Conservation (phyloP, 108 stramenopile genomes). For the Fragilaria crotonensis region DNA sequence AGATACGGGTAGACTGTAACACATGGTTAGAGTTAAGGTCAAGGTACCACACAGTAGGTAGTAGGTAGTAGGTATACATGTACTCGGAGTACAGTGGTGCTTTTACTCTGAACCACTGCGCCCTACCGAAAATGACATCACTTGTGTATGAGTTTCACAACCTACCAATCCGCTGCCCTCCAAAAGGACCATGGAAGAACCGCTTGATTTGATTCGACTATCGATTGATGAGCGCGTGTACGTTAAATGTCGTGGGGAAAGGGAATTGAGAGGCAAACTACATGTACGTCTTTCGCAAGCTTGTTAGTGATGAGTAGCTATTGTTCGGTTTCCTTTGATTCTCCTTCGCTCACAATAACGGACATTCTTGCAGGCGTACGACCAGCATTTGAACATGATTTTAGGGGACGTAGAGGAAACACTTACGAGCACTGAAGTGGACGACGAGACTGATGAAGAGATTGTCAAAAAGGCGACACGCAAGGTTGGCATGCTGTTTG, state of each 20-base stretch:
- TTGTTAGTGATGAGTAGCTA: too few species aligned
- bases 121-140: too few species aligned
- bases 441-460: slow-evolving; percentile 97
- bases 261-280: slow-evolving; percentile 94
- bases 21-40: too few species aligned
- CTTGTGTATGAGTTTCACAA: too few species aligned
- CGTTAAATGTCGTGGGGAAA: slow-evolving; percentile 96
- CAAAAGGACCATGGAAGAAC: slow-evolving; percentile 92
- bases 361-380: slow-evolving; percentile 72
- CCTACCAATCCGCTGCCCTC: too few species aligned
- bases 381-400: slow-evolving; percentile 99
- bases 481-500: slow-evolving; percentile 98
- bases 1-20: too few species aligned
- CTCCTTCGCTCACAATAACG: background rate
- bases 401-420: slow-evolving; percentile 99
- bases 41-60: too few species aligned
- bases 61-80: too few species aligned
- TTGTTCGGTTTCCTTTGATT: too few species aligned
- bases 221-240: slow-evolving; percentile 98
- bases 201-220: slow-evolving; percentile 96
- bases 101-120: too few species aligned
- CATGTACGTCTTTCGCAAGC: slow-evolving; percentile 81
- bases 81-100: too few species aligned
- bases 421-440: slow-evolving; percentile 86
- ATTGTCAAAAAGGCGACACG: slow-evolving; percentile 89